Evolutionary conservation across 768 basidiomycete genomes (phyloP).

Genomic region (Gymnopilus junonius): DNA sequence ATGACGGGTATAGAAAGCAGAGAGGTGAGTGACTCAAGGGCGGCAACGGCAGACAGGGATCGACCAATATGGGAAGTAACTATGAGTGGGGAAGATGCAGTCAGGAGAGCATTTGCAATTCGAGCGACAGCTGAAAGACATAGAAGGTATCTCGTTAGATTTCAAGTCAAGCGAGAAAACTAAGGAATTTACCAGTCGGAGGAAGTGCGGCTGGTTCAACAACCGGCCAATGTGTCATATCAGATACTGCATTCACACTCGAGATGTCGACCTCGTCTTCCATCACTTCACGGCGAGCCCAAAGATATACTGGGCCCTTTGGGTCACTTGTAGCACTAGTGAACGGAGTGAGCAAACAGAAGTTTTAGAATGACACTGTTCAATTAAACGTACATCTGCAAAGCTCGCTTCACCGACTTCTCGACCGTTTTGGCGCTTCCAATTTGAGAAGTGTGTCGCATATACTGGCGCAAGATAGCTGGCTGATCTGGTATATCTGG

Average conservation of each 20-base stretch:
- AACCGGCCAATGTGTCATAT: slow-evolving; percentile 52
- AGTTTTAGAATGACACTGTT: too few species aligned
- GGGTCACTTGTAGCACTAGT: slow-evolving; percentile 69
- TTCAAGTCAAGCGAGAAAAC: neutral
- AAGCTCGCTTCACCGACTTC: slow-evolving; percentile 55
- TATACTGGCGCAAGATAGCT: slow-evolving; percentile 74
- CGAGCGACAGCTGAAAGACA: slow-evolving; percentile 30
- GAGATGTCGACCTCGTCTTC: slow-evolving; percentile 60
- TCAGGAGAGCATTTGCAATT: slow-evolving; percentile 53
- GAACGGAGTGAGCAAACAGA: neutral
- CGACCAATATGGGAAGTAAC: slow-evolving; percentile 68
- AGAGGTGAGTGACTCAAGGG: slow-evolving; percentile 52
- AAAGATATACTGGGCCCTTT: slow-evolving; percentile 75
- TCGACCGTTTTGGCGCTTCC: slow-evolving; percentile 55
- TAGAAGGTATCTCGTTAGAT: neutral
- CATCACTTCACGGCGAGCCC: slow-evolving; percentile 73
- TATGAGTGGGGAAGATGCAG: slow-evolving; percentile 61
- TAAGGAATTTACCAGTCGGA: slow-evolving; percentile 27
- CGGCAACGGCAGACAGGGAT: slow-evolving; percentile 47
- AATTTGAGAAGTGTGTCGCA: slow-evolving; percentile 68
- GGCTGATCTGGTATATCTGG: slow-evolving; percentile 74
- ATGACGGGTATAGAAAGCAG: slow-evolving; percentile 60
- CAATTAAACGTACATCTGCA: slow-evolving; percentile 61
- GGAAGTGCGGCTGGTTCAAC: slow-evolving; percentile 55
- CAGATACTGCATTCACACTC: slow-evolving; percentile 32